These are phyloP conservation scores for Maudiozyma barnettii DNA, from an alignment of 805 yeast genomes.

Conservation along the genomic window DNA sequence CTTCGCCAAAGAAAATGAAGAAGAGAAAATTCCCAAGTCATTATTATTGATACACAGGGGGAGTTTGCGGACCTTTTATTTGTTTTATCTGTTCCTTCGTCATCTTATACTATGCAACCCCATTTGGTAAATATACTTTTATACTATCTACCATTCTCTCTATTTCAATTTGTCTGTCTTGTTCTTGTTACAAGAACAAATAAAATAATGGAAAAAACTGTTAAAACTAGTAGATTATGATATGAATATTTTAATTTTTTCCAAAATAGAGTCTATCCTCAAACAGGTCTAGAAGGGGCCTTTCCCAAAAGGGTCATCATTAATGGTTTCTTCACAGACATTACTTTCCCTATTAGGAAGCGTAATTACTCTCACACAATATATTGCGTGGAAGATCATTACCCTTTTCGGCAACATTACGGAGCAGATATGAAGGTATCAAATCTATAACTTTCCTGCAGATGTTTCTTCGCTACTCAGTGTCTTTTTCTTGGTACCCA, in stretches of 20 bases:
- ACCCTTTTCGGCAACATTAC: background rate
- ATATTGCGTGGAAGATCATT: background rate
- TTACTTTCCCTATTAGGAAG: background rate
- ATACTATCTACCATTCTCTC: background rate
- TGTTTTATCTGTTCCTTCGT: no score
- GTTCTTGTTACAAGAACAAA: background rate
- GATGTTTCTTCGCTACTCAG: background rate
- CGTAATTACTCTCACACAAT: background rate
- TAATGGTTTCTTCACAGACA: background rate
- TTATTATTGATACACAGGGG: no score
- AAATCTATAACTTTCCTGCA: background rate
- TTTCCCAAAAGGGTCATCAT: background rate
- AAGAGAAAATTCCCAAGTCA: no score
- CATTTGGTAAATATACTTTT: background rate
- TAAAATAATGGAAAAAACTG: background rate
- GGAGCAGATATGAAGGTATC: background rate
- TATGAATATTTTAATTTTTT: background rate
- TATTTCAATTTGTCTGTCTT: no score
- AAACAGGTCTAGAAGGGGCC: background rate
- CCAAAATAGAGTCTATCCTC: background rate
- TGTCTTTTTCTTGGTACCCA: background rate
- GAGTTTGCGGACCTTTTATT: no score
- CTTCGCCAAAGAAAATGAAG: no score
- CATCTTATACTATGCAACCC: background rate
- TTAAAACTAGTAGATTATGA: background rate